Conservation (phyloP, 306 rosid species). For the Morella rubra region DNA sequence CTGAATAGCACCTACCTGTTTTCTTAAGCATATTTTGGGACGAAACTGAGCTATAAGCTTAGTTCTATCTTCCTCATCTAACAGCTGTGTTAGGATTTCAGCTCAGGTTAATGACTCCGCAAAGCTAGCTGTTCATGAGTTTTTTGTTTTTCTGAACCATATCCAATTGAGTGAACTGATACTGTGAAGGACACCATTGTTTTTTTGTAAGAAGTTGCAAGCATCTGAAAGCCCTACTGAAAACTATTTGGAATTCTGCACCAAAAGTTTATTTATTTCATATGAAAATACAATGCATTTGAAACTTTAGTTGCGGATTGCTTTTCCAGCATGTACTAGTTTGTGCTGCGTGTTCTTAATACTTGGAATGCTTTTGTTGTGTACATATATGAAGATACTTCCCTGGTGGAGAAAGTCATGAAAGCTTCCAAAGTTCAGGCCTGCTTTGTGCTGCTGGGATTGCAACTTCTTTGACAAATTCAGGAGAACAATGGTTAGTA, state of each 20-base stretch:
- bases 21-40: no score
- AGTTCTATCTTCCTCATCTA: neutral
- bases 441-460: slow-evolving; percentile 59
- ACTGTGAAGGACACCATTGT: neutral
- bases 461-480: slow-evolving; percentile 67
- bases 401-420: slow-evolving; percentile 43
- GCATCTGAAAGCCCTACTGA: neutral
- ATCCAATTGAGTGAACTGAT: neutral
- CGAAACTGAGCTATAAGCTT: neutral
- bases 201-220: neutral
- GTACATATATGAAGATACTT: slow-evolving; percentile 41
- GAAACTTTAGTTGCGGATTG: neutral
- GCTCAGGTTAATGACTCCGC: neutral
- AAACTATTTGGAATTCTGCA: neutral
- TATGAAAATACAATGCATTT: neutral
- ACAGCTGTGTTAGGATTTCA: neutral
- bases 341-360: neutral
- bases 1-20: neutral
- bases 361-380: slow-evolving; percentile 18
- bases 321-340: neutral
- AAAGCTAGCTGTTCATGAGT: slow-evolving; percentile 5
- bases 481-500: slow-evolving; percentile 83
- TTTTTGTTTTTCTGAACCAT: neutral
- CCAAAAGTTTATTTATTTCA: neutral
- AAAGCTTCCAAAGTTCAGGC: slow-evolving; percentile 66